These are phyloP conservation scores for Beta corolliflora DNA, from an alignment of 179 eudicot species.

Conservation along the genomic window DNA sequence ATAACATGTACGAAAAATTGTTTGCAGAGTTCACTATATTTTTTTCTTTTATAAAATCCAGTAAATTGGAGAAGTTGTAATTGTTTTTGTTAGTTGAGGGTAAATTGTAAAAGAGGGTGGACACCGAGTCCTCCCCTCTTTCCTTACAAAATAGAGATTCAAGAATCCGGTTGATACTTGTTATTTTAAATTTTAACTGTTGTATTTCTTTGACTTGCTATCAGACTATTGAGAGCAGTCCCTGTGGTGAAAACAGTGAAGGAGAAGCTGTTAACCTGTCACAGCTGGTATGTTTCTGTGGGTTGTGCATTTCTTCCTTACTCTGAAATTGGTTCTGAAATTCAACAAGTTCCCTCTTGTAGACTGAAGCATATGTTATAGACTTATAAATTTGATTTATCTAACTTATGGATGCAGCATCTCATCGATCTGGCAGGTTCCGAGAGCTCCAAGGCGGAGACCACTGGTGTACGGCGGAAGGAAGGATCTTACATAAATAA, in stretches of 20 bases:
- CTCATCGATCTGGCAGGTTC: slow-evolving; percentile 99
- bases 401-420: slow-evolving; percentile 84
- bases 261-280: slow-evolving; percentile 94
- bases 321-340: slow-evolving; percentile 8
- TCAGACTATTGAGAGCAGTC: slow-evolving; percentile 99
- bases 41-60: no score
- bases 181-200: not conserved
- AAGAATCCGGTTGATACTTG: no score
- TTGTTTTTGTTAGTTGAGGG: no score
- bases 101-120: no score
- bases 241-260: slow-evolving; percentile 82
- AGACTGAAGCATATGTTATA: slow-evolving; percentile 20
- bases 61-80: no score
- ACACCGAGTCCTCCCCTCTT: no score
- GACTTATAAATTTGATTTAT: slow-evolving; percentile 26
- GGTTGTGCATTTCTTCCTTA: slow-evolving; percentile 14
- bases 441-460: slow-evolving; percentile 97
- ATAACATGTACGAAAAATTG: no score
- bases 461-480: slow-evolving; percentile 86
- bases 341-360: slow-evolving; percentile 2
- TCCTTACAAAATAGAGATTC: no score
- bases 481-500: slow-evolving; percentile 98
- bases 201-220: slow-evolving; percentile 16
- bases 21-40: no score
- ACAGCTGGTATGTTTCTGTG: slow-evolving; percentile 65